Evolutionary conservation across 2,329 filamentous ascomycete genomes (phyloP).

Genomic region (Fusarium torreyae): DNA sequence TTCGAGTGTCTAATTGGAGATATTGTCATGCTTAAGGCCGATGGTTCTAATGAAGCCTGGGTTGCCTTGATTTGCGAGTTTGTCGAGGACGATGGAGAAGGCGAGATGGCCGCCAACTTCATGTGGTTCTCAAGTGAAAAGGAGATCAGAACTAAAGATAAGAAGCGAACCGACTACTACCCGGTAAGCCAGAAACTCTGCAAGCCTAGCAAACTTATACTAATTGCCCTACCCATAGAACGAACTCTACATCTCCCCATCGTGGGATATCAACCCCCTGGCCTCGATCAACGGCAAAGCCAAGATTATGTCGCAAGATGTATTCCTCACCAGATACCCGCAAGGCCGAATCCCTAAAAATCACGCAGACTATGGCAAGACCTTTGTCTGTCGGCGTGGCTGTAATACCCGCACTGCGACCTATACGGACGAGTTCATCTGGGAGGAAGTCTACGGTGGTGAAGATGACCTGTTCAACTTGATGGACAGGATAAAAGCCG

Average conservation of each 20-base stretch:
- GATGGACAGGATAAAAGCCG: constrained; percentile 76
- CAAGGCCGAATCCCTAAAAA: constrained; percentile 80
- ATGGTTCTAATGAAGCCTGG: constrained; percentile 90
- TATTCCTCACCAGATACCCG: constrained; percentile 79
- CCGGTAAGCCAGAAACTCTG: constrained; percentile 63
- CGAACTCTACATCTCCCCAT: constrained; percentile 91
- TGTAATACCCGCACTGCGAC: constrained; percentile 90
- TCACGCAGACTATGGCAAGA: constrained; percentile 83
- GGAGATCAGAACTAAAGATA: constrained; percentile 87
- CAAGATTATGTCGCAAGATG: constrained; percentile 79
- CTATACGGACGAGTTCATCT: constrained; percentile 92
- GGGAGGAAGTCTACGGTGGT: constrained; percentile 88
- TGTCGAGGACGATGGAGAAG: constrained; percentile 75
- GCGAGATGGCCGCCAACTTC: constrained; percentile 84
- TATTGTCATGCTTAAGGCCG: constrained; percentile 87
- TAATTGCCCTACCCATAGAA: constrained; percentile 66
- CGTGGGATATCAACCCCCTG: constrained; percentile 89
- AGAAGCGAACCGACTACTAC: constrained; percentile 85
- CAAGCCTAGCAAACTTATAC: not conserved
- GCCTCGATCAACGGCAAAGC: constrained; percentile 93
- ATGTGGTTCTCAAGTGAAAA: constrained; percentile 97
- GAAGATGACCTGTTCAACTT: constrained; percentile 74
- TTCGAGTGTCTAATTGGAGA: constrained; percentile 89
- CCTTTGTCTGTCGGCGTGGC: constrained; percentile 90
- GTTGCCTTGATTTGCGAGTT: constrained; percentile 91